Evolutionary conservation across 495 filamentous ascomycete genomes (phyloP).

Genomic region (Xylaria flabelliformis): DNA sequence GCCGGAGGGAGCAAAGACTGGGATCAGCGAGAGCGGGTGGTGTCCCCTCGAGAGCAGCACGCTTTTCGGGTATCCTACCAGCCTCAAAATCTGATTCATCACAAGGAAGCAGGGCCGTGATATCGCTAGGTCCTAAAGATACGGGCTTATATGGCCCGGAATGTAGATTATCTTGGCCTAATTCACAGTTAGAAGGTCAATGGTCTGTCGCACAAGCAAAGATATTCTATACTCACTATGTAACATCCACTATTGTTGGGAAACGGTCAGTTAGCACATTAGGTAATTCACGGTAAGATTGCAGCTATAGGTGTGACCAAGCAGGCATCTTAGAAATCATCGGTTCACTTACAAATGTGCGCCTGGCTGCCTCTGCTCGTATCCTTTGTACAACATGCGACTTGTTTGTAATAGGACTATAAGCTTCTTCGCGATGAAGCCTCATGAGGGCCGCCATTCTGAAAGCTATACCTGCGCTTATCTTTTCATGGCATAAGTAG

Average conservation of each 20-base stretch:
- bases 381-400: slow-evolving; percentile 47
- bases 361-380: slow-evolving; percentile 52
- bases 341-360: slow-evolving; percentile 49
- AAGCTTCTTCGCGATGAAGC: slow-evolving; percentile 60
- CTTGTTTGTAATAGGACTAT: slow-evolving; percentile 44
- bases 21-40: slow-evolving; percentile 54
- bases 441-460: slow-evolving; percentile 58
- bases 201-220: background rate
- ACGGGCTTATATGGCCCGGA: slow-evolving; percentile 55
- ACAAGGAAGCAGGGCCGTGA: slow-evolving; percentile 56
- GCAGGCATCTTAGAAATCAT: background rate
- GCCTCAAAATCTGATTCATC: slow-evolving; percentile 55
- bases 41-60: slow-evolving; percentile 58
- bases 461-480: slow-evolving; percentile 59
- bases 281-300: background rate
- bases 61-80: slow-evolving; percentile 48
- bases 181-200: slow-evolving; percentile 20
- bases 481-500: slow-evolving; percentile 44
- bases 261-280: slow-evolving; percentile 8
- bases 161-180: slow-evolving; percentile 57
- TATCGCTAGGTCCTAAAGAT: slow-evolving; percentile 54
- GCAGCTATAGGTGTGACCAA: background rate
- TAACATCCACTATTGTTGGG: slow-evolving; percentile 53
- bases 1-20: slow-evolving; percentile 44
- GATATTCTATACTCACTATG: slow-evolving; percentile 41